phyloP scores from a whole-genome alignment of 495 filamentous ascomycete species.

The Penicillium malachiteum region DNA sequence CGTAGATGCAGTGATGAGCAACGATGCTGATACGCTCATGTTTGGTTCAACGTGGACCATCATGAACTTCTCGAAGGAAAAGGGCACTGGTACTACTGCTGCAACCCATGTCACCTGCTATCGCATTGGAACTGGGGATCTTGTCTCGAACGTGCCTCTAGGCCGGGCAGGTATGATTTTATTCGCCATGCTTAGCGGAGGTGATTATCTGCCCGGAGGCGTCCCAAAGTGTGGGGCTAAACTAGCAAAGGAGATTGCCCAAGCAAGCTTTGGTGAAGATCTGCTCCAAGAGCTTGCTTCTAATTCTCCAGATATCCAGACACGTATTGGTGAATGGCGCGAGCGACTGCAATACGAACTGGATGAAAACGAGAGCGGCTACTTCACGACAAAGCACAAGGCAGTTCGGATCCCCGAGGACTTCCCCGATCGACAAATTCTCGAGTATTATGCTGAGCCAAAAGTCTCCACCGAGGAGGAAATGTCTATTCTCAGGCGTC shows the following conservation, averaged over 20 bases:
- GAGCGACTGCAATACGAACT: slow-evolving; percentile 72
- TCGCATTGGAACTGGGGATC: slow-evolving; percentile 42
- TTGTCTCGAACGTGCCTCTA: slow-evolving; percentile 51
- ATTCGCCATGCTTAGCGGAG: slow-evolving; percentile 92
- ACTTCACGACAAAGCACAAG: slow-evolving; percentile 73
- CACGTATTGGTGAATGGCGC: slow-evolving; percentile 65
- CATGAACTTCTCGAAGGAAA: slow-evolving; percentile 81
- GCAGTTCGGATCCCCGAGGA: slow-evolving; percentile 70
- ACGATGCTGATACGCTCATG: slow-evolving; percentile 98
- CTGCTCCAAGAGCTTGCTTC: slow-evolving; percentile 60
- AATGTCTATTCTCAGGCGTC: slow-evolving; percentile 53
- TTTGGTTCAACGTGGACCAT: slow-evolving; percentile 81
- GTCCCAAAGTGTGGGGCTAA: slow-evolving; percentile 85
- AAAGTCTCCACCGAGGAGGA: slow-evolving; percentile 66
- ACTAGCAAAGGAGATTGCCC: slow-evolving; percentile 83
- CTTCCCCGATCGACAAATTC: slow-evolving; percentile 76
- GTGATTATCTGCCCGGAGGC: slow-evolving; percentile 90
- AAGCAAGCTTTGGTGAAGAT: slow-evolving; percentile 80
- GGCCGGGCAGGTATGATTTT: slow-evolving; percentile 89
- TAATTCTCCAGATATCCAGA: slow-evolving; percentile 46
- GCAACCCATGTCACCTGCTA: slow-evolving; percentile 89
- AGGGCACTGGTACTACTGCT: slow-evolving; percentile 55
- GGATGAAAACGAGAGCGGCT: slow-evolving; percentile 78
- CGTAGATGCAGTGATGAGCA: slow-evolving; percentile 93
- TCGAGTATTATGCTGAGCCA: slow-evolving; percentile 84